These are phyloP conservation scores for Capronia epimyces DNA, from an alignment of 2,329 filamentous ascomycete genomes.

Conservation along the genomic window DNA sequence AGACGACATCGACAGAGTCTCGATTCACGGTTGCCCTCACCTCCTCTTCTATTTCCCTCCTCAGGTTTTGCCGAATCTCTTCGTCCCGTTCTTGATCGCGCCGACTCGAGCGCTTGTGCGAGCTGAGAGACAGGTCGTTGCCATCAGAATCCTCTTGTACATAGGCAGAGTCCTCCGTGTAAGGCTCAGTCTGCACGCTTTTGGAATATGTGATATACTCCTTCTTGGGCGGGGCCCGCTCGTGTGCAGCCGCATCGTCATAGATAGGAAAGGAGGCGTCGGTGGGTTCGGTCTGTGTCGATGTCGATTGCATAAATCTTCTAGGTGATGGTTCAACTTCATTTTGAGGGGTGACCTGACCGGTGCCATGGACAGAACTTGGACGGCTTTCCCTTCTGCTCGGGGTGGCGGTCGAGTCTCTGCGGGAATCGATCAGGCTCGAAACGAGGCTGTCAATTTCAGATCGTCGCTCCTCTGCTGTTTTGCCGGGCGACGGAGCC, in stretches of 20 bases:
- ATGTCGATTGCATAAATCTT: slow-evolving; percentile 42
- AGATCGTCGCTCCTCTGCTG: slow-evolving; percentile 23
- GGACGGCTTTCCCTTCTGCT: slow-evolving; percentile 62
- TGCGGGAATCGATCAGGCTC: slow-evolving; percentile 68
- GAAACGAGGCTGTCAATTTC: slow-evolving; percentile 69
- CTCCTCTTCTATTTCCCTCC: slow-evolving; percentile 89
- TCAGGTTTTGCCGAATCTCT: slow-evolving; percentile 76
- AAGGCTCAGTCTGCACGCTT: slow-evolving; percentile 74
- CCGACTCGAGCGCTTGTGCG: slow-evolving; percentile 69
- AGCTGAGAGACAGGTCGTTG: slow-evolving; percentile 53
- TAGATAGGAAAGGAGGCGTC: slow-evolving; percentile 69
- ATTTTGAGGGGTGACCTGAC: slow-evolving; percentile 70
- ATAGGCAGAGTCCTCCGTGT: slow-evolving; percentile 43
- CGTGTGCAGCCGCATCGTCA: slow-evolving; percentile 62
- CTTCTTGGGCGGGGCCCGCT: slow-evolving; percentile 39
- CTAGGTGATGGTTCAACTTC: slow-evolving; percentile 37
- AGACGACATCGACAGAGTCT: slow-evolving; percentile 36
- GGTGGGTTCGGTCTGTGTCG: slow-evolving; percentile 67
- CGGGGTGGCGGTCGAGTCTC: slow-evolving; percentile 32
- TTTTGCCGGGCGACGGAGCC: slow-evolving; percentile 24
- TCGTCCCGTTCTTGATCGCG: slow-evolving; percentile 79
- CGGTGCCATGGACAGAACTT: slow-evolving; percentile 77
- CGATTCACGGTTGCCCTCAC: slow-evolving; percentile 58
- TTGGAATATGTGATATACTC: slow-evolving; percentile 97
- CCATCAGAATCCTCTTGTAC: slow-evolving; percentile 59